Percentiles rank a stretch among this genome's conserved stretches.
phyloP scores from a whole-genome alignment of 1,139 yeast genomes.

The Taphrina flavorubra region DNA sequence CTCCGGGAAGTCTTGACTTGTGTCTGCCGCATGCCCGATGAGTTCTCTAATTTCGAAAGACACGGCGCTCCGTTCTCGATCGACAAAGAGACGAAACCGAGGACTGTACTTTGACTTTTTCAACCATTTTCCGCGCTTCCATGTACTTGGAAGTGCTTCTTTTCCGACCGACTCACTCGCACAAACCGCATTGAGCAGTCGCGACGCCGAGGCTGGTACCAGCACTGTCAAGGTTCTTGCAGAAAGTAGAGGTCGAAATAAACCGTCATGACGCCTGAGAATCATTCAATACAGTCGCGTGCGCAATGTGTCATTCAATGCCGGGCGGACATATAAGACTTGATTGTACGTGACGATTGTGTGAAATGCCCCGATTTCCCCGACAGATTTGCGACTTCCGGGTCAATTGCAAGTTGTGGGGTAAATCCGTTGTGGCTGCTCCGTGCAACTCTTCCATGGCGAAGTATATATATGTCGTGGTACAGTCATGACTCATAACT shows the following conservation, averaged over 20 bases:
- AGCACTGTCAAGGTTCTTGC: slow-evolving; percentile 10
- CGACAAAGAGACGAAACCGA: slow-evolving; percentile 13
- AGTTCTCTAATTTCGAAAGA: slow-evolving; percentile 15
- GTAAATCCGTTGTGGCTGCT: not conserved
- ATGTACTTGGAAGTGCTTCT: not conserved
- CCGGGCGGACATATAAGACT: no score
- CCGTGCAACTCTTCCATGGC: no score
- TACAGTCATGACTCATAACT: no score
- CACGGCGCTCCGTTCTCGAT: slow-evolving; percentile 7
- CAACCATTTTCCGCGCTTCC: slow-evolving; percentile 5
- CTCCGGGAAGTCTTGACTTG: not conserved
- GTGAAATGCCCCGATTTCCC: no score
- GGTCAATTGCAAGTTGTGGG: slow-evolving; percentile 2
- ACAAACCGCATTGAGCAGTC: slow-evolving; percentile 18
- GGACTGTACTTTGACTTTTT: slow-evolving; percentile 21
- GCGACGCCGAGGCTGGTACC: slow-evolving; percentile 12
- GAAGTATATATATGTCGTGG: no score
- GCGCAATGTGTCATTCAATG: no score
- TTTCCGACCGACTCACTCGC: not conserved
- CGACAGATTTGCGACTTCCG: no score
- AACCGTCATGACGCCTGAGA: not conserved
- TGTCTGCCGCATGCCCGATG: slow-evolving; percentile 5
- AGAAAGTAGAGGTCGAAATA: not conserved
- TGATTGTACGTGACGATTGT: no score
- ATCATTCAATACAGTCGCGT: not conserved